Evolutionary conservation across 345 rosid genomes (phyloP), one percentile per base, ranked within the genome.

Genomic region (Dimocarpus longan): DNA sequence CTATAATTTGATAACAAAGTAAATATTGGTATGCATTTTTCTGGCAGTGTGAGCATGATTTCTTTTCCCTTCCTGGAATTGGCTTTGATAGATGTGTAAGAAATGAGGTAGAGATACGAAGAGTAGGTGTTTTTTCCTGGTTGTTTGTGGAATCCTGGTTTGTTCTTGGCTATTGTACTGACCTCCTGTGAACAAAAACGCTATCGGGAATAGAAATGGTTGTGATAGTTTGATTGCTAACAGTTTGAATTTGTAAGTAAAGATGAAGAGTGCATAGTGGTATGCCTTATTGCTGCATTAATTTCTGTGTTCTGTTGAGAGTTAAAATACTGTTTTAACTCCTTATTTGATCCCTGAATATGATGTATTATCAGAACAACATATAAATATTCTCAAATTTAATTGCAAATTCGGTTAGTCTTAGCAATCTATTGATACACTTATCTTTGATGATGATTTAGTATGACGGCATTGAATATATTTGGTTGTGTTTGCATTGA

Each of bases 161-260:
- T 82, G 84, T 80, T 82, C 78, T 81, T 80, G 63, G 80, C 84
- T 83, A 82, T 85, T 82, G 78, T 80, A 81, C 85, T 68, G 75
- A 85, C 92, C 81, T 83, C 72, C 83, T n/a, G 75, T 78, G 71
- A 71, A 79, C 76, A 80, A 75, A 78, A 43, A 66, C 68, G 62
- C 77, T 52, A 24, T 79, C 82, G 75, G 84, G 65, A 60, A 87
- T 85, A 73, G 86, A 71, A 68, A 69, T 68, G 87, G 79, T 79
- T 82, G 87, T 80, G 80, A 75, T 75, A 88, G 89, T 85, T 81
- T 84, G 89, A 81, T 86, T 83, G 83, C 91, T 90, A 85, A 91
- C 93, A 52, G 83, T 80, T 83, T 85, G 83, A 85, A 81, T 87
- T 86, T 84, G 90, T 84, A 87, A 83, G 88, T 84, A 89, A 77